Evolutionary conservation across 805 yeast species (phyloP).

Genomic region (Candida insectalens): DNA sequence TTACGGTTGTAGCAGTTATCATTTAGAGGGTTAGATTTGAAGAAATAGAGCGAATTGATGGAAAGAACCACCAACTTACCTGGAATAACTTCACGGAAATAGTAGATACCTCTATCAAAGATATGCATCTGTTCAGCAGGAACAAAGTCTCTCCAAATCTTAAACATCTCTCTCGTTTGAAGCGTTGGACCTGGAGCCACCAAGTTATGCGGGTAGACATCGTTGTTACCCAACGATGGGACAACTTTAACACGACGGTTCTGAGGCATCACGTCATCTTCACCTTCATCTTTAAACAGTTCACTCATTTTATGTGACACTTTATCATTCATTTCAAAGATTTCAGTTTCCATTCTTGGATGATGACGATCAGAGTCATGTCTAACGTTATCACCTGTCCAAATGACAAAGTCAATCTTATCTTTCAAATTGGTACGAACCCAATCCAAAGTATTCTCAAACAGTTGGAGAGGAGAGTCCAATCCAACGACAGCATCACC

Average conservation of each 20-base stretch:
- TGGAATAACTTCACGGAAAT: constrained; percentile 70
- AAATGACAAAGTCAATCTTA: constrained; percentile 73
- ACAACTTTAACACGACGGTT: constrained; percentile 33
- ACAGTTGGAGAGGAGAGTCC: constrained; percentile 59
- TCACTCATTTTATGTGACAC: constrained; percentile 44
- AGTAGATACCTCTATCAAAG: constrained; percentile 69
- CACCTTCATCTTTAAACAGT: constrained; percentile 40
- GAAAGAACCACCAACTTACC: constrained; percentile 68
- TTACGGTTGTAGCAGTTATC: constrained; percentile 66
- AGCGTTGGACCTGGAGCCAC: constrained; percentile 84
- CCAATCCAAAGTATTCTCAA: constrained; percentile 61
- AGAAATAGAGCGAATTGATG: constrained; percentile 67
- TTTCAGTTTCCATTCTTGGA: constrained; percentile 68
- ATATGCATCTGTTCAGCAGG: constrained; percentile 72
- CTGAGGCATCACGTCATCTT: constrained; percentile 17
- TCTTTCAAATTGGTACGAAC: constrained; percentile 52
- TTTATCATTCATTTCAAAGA: constrained; percentile 56
- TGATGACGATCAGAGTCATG: constrained; percentile 70
- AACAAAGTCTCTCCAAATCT: constrained; percentile 63
- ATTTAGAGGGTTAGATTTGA: constrained; percentile 70
- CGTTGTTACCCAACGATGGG: constrained; percentile 79
- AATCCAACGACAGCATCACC: constrained; percentile 76
- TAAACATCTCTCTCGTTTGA: constrained; percentile 69
- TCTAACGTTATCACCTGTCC: constrained; percentile 88
- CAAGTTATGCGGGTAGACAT: constrained; percentile 81